Conservation (phyloP, 495 filamentous ascomycete species). For the Penicillium waksmanii region DNA sequence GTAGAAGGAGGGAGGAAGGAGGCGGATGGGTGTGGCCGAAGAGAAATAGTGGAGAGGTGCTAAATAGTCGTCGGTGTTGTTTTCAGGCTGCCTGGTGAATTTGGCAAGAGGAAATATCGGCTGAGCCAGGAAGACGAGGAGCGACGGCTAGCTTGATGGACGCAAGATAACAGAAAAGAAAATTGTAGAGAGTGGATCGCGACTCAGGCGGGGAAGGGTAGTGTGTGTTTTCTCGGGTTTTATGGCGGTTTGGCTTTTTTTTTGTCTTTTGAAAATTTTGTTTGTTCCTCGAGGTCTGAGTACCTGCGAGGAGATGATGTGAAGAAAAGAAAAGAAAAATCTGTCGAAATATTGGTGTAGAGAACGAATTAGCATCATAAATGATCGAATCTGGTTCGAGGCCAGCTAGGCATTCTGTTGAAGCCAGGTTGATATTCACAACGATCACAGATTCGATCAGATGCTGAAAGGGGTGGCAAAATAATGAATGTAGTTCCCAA, state of each 20-base stretch:
- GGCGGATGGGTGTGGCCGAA: slow-evolving; percentile 19
- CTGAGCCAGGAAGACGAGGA: slow-evolving; percentile 5
- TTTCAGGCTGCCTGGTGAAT: background rate
- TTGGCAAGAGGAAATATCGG: background rate
- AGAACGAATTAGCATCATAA: slow-evolving; percentile 21
- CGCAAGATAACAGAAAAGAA: slow-evolving; percentile 20
- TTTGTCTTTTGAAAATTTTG: slow-evolving; percentile 27
- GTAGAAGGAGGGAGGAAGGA: background rate
- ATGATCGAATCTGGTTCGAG: background rate
- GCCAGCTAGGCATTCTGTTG: background rate
- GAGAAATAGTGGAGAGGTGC: slow-evolving; percentile 20
- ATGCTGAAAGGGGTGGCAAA: slow-evolving; percentile 1
- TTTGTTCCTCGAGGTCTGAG: slow-evolving; percentile 8
- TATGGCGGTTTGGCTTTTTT: slow-evolving; percentile 16
- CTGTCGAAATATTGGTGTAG: slow-evolving; percentile 17
- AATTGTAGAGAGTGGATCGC: slow-evolving; percentile 27
- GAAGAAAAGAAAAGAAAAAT: slow-evolving; percentile 25
- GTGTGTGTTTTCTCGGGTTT: slow-evolving; percentile 11
- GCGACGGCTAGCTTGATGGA: slow-evolving; percentile 13
- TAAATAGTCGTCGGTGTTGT: slow-evolving; percentile 5
- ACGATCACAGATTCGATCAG: background rate
- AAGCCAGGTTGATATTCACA: background rate
- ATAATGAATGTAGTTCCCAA: slow-evolving; percentile 9
- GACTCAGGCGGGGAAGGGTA: slow-evolving; percentile 12
- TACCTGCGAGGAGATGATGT: background rate